Percentiles rank a stretch among this genome's conserved stretches.
Evolutionary conservation across 805 yeast species (phyloP).

Genomic region (Nakazawaea molendinolei): DNA sequence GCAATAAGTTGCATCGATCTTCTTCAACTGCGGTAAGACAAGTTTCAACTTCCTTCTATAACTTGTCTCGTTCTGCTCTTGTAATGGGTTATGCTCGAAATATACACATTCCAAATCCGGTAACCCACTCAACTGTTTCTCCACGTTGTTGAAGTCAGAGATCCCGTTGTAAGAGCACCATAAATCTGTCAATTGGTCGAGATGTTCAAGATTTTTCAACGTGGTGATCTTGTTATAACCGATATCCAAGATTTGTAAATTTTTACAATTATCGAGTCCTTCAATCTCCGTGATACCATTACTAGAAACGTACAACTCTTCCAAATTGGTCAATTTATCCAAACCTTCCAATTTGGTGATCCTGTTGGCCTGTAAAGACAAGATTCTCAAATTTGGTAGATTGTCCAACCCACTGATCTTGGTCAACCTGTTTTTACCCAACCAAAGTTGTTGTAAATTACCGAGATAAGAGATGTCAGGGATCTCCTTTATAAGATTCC

Average conservation of each 20-base stretch:
- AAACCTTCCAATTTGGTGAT: conserved; percentile 76
- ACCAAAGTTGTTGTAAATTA: conserved; percentile 74
- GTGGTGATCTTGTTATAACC: conserved; percentile 64
- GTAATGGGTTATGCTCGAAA: conserved; percentile 90
- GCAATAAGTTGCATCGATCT: conserved; percentile 83
- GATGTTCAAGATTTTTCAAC: conserved; percentile 59
- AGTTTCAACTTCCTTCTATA: conserved; percentile 80
- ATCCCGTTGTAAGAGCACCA: conserved; percentile 87
- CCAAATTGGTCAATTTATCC: conserved; percentile 61
- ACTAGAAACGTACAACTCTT: conserved; percentile 84
- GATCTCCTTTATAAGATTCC: conserved; percentile 62
- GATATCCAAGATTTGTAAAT: conserved; percentile 71
- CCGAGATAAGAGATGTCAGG: conserved; percentile 51
- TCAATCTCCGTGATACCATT: conserved; percentile 73
- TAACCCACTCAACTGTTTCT: conserved; percentile 54
- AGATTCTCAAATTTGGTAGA: conserved; percentile 57
- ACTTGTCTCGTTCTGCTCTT: conserved; percentile 62
- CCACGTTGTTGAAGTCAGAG: conserved; percentile 61
- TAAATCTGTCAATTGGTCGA: conserved; percentile 73
- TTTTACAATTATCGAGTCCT: conserved; percentile 63
- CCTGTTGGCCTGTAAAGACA: conserved; percentile 86
- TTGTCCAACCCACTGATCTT: conserved; percentile 55
- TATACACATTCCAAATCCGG: conserved; percentile 79
- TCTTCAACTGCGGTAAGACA: conserved; percentile 60
- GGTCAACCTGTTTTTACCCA: conserved; percentile 79